Conservation (phyloP, 2,329 filamentous ascomycete genomes). For the Trichoderma asperellum region DNA sequence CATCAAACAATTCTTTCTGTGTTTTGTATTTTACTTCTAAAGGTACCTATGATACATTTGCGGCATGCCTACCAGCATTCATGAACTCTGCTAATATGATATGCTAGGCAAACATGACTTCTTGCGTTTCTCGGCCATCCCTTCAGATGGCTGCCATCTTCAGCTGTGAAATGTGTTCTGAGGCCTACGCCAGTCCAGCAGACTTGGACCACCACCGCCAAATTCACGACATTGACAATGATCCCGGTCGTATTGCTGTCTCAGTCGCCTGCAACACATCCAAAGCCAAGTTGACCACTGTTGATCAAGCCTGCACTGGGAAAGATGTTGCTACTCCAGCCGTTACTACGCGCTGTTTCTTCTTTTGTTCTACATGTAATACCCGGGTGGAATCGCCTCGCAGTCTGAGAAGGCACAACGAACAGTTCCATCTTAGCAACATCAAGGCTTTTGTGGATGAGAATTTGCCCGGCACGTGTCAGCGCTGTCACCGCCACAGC, state of each 20-base stretch:
- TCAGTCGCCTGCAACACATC: neutral
- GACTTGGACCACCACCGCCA: constrained; percentile 38
- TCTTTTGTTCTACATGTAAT: neutral
- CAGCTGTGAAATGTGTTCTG: constrained; percentile 34
- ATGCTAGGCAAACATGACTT: neutral
- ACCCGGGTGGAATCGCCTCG: neutral
- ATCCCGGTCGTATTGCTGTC: neutral
- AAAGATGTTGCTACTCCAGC: neutral
- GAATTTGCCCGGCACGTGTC: constrained; percentile 29
- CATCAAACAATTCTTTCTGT: neutral
- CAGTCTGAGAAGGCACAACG: constrained; percentile 31
- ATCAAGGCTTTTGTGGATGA: constrained; percentile 13
- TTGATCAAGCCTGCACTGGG: constrained; percentile 31
- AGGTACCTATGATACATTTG: neutral
- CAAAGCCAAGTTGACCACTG: neutral
- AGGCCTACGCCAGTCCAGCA: constrained; percentile 32
- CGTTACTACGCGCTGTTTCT: neutral
- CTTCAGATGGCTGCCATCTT: constrained; percentile 6
- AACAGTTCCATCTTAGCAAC: neutral
- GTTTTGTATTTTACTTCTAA: neutral
- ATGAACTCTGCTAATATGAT: neutral
- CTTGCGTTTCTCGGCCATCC: neutral
- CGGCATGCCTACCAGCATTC: neutral
- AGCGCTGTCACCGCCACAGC: constrained; percentile 37
- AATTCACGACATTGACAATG: constrained; percentile 30